Base-by-base conservation (phyloP, 768 basidiomycete genomes). In the Mycena alexandri region DNA sequence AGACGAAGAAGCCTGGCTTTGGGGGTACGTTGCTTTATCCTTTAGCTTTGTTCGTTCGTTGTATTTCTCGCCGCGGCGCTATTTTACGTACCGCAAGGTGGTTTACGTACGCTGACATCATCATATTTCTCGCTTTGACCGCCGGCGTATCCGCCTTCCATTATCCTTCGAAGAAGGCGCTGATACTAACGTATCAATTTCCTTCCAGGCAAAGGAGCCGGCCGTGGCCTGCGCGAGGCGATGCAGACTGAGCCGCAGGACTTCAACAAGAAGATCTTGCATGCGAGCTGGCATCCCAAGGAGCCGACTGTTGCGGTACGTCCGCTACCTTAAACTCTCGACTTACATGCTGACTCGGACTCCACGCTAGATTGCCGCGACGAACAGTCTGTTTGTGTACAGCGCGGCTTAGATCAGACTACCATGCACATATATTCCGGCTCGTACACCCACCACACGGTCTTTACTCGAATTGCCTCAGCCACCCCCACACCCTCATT, bases 251-350 rank as follows among this genome's bases (percentile, higher is more conserved):
- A 94, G 74, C 89, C 93, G 17, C 81, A 92, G 69, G 94, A 96
- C 80, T 97, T 95, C 79, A 95, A 95, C 84, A 97, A 96, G 91
- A 97, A 97, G 88, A 96, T 97, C 75, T 81, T 97, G 76, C 94
- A 96, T 77, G 91, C 93, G 72, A 93, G 92, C 80, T 99, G 98
- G 98, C 98, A 99, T 85, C 98, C 98, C 48, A 84, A 89, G 77
- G 98, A 99, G 85, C 93, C 96, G 79, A 99, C 97, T 43, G 98
- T 99, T 77, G 96, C 96, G 74, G 95, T 96, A 74, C 75, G 93
- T 86, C n/a, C n/a, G n/a, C 14, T 5, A 21, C 0, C n/a, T 33
- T 3, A 29, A 9, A 5, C 25, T 33, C 25, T n/a, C 29, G 29
- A 29, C 3, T 29, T 29, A 29, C 29, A 29, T 46, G 25, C 10